Percentiles rank a stretch among this genome's conserved stretches.
Conservation (phyloP, 140 eudicot genomes). For the Stevia rebaudiana region DNA sequence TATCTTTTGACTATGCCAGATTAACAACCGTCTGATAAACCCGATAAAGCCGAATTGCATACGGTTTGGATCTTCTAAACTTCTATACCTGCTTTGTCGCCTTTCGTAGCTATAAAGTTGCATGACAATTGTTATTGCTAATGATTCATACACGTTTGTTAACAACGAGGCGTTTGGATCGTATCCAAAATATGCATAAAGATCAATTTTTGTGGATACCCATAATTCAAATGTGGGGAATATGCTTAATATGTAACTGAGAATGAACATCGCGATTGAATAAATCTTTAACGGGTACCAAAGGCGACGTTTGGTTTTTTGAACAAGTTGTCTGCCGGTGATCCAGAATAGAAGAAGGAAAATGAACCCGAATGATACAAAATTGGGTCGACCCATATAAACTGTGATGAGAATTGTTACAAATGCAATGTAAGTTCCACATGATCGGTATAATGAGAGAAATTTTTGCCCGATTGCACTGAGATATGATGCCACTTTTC, state of each 20-base stretch:
- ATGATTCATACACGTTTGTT: slow-evolving; percentile 45
- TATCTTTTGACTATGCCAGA: slow-evolving; percentile 68
- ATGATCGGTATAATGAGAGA: slow-evolving; percentile 53
- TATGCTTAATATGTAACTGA: slow-evolving; percentile 42
- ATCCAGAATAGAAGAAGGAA: slow-evolving; percentile 62
- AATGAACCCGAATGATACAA: slow-evolving; percentile 52
- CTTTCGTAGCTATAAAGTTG: slow-evolving; percentile 63
- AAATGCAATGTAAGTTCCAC: slow-evolving; percentile 61
- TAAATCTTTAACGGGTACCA: slow-evolving; percentile 60
- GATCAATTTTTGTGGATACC: slow-evolving; percentile 42
- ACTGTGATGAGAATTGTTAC: slow-evolving; percentile 49
- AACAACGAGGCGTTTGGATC: slow-evolving; percentile 46
- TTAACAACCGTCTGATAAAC: slow-evolving; percentile 44
- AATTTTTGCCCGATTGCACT: slow-evolving; percentile 51
- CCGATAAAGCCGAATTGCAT: slow-evolving; percentile 27
- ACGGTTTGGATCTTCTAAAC: slow-evolving; percentile 21
- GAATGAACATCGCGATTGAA: slow-evolving; percentile 37
- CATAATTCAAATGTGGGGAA: slow-evolving; percentile 41
- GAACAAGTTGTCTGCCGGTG: slow-evolving; percentile 60
- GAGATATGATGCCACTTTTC: slow-evolving; percentile 51
- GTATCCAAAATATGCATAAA: slow-evolving; percentile 43
- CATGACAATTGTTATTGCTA: slow-evolving; percentile 52
- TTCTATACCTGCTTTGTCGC: slow-evolving; percentile 44
- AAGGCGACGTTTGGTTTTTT: slow-evolving; percentile 54
- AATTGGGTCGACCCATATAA: slow-evolving; percentile 48